Evolutionary conservation across 108 stramenopile genomes (phyloP).

Genomic region (Schizochytrium sp.): DNA sequence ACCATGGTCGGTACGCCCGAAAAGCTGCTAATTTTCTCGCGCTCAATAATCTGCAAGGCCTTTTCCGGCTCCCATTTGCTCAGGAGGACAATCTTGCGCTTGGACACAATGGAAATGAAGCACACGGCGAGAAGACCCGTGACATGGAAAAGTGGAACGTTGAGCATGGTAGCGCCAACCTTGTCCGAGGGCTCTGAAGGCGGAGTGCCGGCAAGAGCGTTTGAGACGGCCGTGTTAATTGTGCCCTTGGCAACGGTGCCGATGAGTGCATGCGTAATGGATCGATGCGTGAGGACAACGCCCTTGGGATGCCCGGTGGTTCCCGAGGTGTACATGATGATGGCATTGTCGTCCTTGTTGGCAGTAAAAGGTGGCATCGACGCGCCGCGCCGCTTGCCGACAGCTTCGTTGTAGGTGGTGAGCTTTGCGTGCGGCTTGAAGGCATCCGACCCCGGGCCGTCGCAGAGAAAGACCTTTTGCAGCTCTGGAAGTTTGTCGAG

Average conservation of each 20-base stretch:
- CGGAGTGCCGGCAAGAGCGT: background rate
- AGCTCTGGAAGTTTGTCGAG: background rate
- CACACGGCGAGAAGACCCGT: background rate
- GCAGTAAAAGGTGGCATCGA: background rate
- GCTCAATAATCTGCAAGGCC: background rate
- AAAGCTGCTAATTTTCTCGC: background rate
- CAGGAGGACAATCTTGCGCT: slow-evolving; percentile 16
- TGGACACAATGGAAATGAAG: background rate
- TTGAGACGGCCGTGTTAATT: background rate
- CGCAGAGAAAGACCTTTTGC: background rate
- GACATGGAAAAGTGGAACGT: slow-evolving; percentile 4
- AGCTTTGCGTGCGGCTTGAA: background rate
- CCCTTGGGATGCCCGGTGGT: slow-evolving; percentile 38
- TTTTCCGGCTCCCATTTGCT: background rate
- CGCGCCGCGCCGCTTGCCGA: background rate
- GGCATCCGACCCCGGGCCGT: background rate
- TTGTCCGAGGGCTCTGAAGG: background rate
- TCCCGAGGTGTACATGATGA: slow-evolving; percentile 34
- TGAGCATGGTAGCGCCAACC: background rate
- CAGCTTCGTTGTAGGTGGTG: background rate
- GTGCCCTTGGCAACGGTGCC: slow-evolving; percentile 14
- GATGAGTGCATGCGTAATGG: slow-evolving; percentile 32
- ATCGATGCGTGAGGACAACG: slow-evolving; percentile 25
- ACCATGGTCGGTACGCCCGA: slow-evolving; percentile 20
- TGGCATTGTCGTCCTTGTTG: background rate